A percentile compares a stretch with the other conserved stretches of the same genome.
Conservation (phyloP, 192 early-diverging fungal genomes). For the Irineochytrium annulatum region DNA sequence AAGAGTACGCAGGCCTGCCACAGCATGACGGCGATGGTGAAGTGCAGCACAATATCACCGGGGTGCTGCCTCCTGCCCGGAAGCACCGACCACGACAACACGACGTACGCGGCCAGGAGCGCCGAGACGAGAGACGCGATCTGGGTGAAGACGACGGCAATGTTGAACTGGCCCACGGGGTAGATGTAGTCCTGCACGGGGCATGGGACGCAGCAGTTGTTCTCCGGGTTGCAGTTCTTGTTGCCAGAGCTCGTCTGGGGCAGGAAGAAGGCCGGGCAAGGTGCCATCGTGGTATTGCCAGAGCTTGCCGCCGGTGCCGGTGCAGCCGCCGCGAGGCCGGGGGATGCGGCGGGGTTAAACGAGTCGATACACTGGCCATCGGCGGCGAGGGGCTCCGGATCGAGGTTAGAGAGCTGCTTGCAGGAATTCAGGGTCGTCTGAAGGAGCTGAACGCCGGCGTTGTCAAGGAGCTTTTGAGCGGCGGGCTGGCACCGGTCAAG, state of each 20-base stretch:
- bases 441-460: neutral
- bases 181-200: constrained; percentile 13
- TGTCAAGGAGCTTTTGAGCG: neutral
- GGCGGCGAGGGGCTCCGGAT: neutral
- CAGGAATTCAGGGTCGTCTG: neutral
- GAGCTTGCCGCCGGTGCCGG: neutral
- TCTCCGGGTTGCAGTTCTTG: neutral
- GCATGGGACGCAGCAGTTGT: constrained; percentile 24
- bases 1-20: constrained; percentile 20
- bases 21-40: constrained; percentile 12
- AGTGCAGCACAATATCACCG: constrained; percentile 29
- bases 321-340: neutral
- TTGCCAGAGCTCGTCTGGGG: neutral
- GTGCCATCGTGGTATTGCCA: neutral
- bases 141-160: constrained; percentile 10
- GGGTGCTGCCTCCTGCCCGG: constrained; percentile 27
- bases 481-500: neutral
- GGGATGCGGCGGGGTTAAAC: neutral
- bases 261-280: constrained; percentile 3
- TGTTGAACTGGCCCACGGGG: constrained; percentile 10
- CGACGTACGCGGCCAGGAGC: constrained; percentile 7
- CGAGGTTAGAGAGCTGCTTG: neutral
- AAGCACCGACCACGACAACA: constrained; percentile 21
- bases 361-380: neutral
- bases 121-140: constrained; percentile 11